Evolutionary conservation across 2,329 filamentous ascomycete species (phyloP).

Genomic region (Phialocephala sp.): DNA sequence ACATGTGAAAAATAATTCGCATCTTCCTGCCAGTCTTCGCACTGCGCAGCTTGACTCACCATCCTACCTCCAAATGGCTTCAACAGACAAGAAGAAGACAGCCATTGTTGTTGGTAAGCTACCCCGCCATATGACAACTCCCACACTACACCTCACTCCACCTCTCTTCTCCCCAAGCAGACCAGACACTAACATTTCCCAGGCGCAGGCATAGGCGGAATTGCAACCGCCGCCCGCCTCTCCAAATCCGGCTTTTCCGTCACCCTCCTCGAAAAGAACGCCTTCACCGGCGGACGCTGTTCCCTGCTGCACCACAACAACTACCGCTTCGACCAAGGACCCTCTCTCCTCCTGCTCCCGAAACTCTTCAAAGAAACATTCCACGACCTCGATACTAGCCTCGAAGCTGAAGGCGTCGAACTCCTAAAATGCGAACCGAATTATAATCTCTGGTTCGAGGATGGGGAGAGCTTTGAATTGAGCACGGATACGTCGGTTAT

Average conservation of each 20-base stretch:
- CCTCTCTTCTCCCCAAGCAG: background rate
- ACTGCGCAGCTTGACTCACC: slow-evolving; percentile 19
- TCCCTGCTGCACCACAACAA: slow-evolving; percentile 65
- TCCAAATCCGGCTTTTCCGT: slow-evolving; percentile 73
- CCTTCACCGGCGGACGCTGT: slow-evolving; percentile 74
- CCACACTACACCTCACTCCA: background rate
- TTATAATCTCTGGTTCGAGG: slow-evolving; percentile 76
- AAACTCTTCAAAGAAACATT: slow-evolving; percentile 74
- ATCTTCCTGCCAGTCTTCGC: slow-evolving; percentile 23
- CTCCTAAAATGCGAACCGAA: slow-evolving; percentile 77
- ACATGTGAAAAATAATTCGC: slow-evolving; percentile 33
- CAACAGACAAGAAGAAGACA: slow-evolving; percentile 47
- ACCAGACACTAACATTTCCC: slow-evolving; percentile 26
- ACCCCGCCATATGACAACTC: slow-evolving; percentile 13
- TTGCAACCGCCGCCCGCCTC: slow-evolving; percentile 73
- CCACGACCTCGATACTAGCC: slow-evolving; percentile 68
- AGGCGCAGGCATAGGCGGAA: slow-evolving; percentile 74
- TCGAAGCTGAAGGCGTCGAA: slow-evolving; percentile 69
- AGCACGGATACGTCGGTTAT: slow-evolving; percentile 73
- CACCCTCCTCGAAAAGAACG: slow-evolving; percentile 81
- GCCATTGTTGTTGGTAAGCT: slow-evolving; percentile 59
- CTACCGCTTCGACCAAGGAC: slow-evolving; percentile 77
- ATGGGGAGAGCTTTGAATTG: slow-evolving; percentile 67
- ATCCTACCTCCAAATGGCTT: slow-evolving; percentile 32
- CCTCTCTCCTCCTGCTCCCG: slow-evolving; percentile 74